Base-by-base conservation (phyloP, 2,329 filamentous ascomycete species). In the Fusarium fujikuroi region DNA sequence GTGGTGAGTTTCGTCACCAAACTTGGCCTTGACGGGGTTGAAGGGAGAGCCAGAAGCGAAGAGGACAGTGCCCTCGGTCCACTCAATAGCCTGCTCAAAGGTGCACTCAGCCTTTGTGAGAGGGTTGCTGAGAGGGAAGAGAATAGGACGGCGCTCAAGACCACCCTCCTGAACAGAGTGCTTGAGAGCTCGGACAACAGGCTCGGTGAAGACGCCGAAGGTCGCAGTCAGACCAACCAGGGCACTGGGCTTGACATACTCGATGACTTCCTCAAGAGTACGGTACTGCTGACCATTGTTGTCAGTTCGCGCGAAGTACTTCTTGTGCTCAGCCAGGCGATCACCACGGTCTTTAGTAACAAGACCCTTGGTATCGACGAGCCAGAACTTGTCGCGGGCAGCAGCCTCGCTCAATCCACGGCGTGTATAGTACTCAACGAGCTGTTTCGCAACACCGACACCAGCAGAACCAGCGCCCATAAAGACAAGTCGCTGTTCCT, bases 1-100 rank as follows among this genome's bases (percentile, higher is more conserved):
- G 57, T 85, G 85, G 61, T 88, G 85, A 52, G 85, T 84, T 68
- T 88, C 86, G 46, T 86, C 84, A 32, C 84, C 81, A 70, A 85
- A 86, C 84, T 92, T 92, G 79, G 90, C 88, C 60, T 88, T 90
- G 80, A 93, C 88, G 5, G 92, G 88, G 30, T 91, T 89, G 89
- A 98, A 98, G 19, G 96, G 96, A 54, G 95, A 97, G 72, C 96
- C 96, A 10, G 95, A 98, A 57, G 96, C 96, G 80, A 99, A 99
- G 81, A 99, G 91, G 78, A 91, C 95, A 62, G 91, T 93, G 70
- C 95, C 95, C 66, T 98, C 93, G 16, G 95, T 98, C 91, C 95
- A 91, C 79, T 91, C 89, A 79, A 98, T 89, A 21, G 96, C 96
- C 80, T 96, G 93, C 87, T 98, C 95, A 79, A 97, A 98, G 21